Base-by-base conservation (phyloP, 2,329 filamentous ascomycete genomes). In the Cladosporium sp. region DNA sequence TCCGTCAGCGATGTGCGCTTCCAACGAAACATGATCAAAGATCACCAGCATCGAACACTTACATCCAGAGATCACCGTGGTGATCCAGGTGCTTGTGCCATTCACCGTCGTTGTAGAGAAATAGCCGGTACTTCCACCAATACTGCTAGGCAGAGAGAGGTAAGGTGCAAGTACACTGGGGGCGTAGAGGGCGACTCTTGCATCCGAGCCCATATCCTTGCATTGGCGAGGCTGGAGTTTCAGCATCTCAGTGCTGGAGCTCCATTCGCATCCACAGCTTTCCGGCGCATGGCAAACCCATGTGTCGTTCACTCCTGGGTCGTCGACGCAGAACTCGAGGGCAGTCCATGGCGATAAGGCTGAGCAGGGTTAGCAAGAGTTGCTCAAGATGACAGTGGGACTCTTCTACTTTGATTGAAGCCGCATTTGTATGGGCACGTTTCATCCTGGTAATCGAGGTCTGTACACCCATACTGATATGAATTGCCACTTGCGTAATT, bases 381-480 rank as follows among this genome's bases (percentile, higher is more conserved):
- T 20, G 28, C 12, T 5, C 19, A 20, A 54, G 19, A 22, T 5
- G n/a, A 30, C 8, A 5, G 1, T 22, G 14, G 37, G 12, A n/a
- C 2, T 4, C 8, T 30, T 62, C 14, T 63, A 69, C 68, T 59
- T 3, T 62, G 57, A 54, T 69, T 64, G 43, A 62, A 69, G 4
- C 66, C 67, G 55, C 68, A 70, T 45, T 71, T 71, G 43, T 63
- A 67, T 2, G 68, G 67, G 60, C 69, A 71, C 1, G 55, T 55
- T 17, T 58, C 37, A 52, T 70, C 67, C 19, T 61, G 38, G 49
- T 70, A 71, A 15, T 39, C 64, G n/a, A 68, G 65, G 56, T 71
- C 68, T 1, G 67, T 70, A 54, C 69, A 71, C n/a, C 67, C 69
- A 57, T 71, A 70, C 54, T 70, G 65, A 37, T 70, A 70, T 11